Evolutionary conservation across 192 early-diverging fungal species (phyloP).

Genomic region (Linnemannia zychae): DNA sequence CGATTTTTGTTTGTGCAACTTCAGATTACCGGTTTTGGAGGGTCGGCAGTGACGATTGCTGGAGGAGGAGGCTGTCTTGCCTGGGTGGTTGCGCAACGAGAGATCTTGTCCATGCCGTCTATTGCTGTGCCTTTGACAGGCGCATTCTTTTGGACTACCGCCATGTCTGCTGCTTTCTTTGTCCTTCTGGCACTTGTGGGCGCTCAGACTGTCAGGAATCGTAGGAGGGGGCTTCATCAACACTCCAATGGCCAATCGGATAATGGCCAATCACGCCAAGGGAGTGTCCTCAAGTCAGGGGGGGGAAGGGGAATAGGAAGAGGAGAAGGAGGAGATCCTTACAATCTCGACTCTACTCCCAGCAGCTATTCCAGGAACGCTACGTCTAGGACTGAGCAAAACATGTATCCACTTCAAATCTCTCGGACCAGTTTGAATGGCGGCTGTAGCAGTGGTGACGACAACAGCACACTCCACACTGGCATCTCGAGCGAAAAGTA

Average conservation of each 20-base stretch:
- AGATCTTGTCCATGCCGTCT: conserved; percentile 16
- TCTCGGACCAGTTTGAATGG: conserved; percentile 14
- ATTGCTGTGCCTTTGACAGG: conserved; percentile 15
- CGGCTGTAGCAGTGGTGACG: too few species aligned
- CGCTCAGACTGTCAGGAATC: conserved; percentile 23
- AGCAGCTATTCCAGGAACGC: conserved; percentile 14
- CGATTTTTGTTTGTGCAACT: conserved; percentile 44
- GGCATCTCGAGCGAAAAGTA: conserved; percentile 8
- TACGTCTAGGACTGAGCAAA: conserved; percentile 12
- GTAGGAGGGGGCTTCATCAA: conserved; percentile 14
- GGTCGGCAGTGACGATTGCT: conserved; percentile 23
- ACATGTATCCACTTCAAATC: conserved; percentile 8
- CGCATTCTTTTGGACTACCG: conserved; percentile 40
- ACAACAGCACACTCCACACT: conserved; percentile 22
- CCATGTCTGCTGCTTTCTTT: conserved; percentile 28
- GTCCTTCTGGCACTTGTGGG: conserved; percentile 18
- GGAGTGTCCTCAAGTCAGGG: background rate
- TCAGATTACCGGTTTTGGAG: conserved; percentile 43
- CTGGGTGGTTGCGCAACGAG: conserved; percentile 26
- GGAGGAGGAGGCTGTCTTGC: conserved; percentile 23
- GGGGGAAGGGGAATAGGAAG: conserved; percentile 1
- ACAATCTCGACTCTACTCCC: background rate
- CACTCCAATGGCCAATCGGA: background rate
- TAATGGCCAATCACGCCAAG: background rate
- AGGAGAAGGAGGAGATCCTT: background rate